phyloP scores from a whole-genome alignment of 2,329 filamentous ascomycete species.

The Epichloe elymi region DNA sequence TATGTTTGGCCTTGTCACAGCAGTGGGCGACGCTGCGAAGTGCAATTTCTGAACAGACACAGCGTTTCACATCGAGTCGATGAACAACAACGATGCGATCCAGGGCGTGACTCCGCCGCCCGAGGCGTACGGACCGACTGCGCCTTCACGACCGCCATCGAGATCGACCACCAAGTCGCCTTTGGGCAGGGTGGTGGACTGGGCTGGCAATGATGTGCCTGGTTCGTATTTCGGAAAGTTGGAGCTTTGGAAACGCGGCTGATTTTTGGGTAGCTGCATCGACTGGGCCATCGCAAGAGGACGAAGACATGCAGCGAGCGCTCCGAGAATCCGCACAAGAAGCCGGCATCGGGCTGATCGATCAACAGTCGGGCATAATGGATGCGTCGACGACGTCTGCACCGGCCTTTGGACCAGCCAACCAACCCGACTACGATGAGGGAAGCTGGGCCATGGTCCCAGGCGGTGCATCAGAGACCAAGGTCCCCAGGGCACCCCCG shows the following conservation, averaged over 20 bases:
- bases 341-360: conserved; percentile 28
- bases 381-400: conserved; percentile 21
- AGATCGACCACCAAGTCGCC: conserved; percentile 44
- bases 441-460: conserved; percentile 48
- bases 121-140: conserved; percentile 28
- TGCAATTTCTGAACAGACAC: not conserved
- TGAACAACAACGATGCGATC: conserved; percentile 30
- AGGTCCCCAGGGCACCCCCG: conserved; percentile 9
- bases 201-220: conserved; percentile 27
- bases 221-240: conserved; percentile 16
- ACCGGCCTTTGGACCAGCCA: conserved; percentile 48
- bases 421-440: conserved; percentile 38
- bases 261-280: conserved; percentile 12
- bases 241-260: not conserved
- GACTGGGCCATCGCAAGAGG: conserved; percentile 28
- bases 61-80: conserved; percentile 45
- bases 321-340: conserved; percentile 42
- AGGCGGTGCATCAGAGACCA: conserved; percentile 16
- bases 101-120: conserved; percentile 29
- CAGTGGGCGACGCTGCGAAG: not conserved
- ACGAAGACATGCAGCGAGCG: conserved; percentile 43
- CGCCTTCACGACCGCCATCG: conserved; percentile 50
- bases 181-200: conserved; percentile 36
- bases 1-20: conserved; percentile 15
- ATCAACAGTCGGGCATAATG: conserved; percentile 39